Percentiles rank a stretch among this genome's conserved stretches.
phyloP scores from a whole-genome alignment of 371 early-diverging fungal genomes.

The Blastocladiella emersonii region DNA sequence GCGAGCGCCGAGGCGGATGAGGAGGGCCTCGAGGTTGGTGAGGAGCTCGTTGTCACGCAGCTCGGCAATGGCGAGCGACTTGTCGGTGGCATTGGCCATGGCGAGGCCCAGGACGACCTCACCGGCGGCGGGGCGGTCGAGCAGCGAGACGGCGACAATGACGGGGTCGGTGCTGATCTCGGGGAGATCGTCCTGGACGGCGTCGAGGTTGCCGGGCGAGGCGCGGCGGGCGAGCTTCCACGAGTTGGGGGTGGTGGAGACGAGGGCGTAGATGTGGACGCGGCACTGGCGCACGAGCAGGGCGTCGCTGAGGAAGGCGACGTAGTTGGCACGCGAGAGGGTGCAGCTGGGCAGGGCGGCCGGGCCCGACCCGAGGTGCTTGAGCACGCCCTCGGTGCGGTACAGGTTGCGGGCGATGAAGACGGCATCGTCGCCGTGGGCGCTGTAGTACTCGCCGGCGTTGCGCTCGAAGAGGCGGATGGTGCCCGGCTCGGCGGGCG shows the following conservation, averaged over 20 bases:
- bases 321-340: slow-evolving; percentile 55
- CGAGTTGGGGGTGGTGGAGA: slow-evolving; percentile 16
- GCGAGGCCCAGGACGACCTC: slow-evolving; percentile 52
- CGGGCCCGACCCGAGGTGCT: slow-evolving; percentile 47
- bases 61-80: slow-evolving; percentile 63
- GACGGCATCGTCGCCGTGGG: slow-evolving; percentile 78
- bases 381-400: slow-evolving; percentile 79
- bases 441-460: slow-evolving; percentile 49
- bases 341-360: slow-evolving; percentile 50
- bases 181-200: slow-evolving; percentile 79
- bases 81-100: slow-evolving; percentile 69
- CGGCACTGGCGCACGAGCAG: slow-evolving; percentile 55
- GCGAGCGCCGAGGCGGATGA: slow-evolving; percentile 80
- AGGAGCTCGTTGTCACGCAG: slow-evolving; percentile 84
- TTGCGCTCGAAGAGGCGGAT: slow-evolving; percentile 10
- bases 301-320: slow-evolving; percentile 61
- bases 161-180: slow-evolving; percentile 6
- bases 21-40: slow-evolving; percentile 78
- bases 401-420: slow-evolving; percentile 69
- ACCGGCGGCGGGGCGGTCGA: not conserved
- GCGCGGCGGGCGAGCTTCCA: slow-evolving; percentile 50
- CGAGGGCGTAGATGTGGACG: slow-evolving; percentile 74
- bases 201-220: slow-evolving; percentile 84
- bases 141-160: slow-evolving; percentile 8
- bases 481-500: slow-evolving; percentile 16